phyloP scores from a whole-genome alignment of 495 filamentous ascomycete species.

The Penicillium manginii region DNA sequence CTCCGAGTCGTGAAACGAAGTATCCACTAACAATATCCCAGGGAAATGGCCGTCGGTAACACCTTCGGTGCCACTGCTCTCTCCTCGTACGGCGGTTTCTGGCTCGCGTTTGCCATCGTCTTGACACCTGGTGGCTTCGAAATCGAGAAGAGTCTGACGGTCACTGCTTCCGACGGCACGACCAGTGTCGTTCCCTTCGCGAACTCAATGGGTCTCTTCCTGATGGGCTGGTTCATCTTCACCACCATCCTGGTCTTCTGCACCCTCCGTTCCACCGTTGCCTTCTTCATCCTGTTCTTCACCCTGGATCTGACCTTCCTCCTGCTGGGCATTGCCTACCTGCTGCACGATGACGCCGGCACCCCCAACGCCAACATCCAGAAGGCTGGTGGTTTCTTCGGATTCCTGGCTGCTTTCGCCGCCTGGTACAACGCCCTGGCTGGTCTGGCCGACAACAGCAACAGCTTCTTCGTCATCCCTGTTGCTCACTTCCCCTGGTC shows the following conservation, averaged over 20 bases:
- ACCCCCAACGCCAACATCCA: conserved; percentile 55
- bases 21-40: conserved; percentile 32
- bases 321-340: conserved; percentile 77
- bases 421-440: conserved; percentile 98
- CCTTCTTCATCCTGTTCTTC: conserved; percentile 96
- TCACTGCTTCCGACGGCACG: too few relatives aligned
- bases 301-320: conserved; percentile 91
- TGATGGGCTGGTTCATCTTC: conserved; percentile 98
- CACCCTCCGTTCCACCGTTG: conserved; percentile 91
- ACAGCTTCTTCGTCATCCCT: conserved; percentile 95
- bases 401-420: conserved; percentile 83
- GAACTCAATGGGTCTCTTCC: conserved; percentile 81
- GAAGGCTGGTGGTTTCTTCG: conserved; percentile 87
- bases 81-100: conserved; percentile 97
- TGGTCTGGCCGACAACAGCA: conserved; percentile 84
- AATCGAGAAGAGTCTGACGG: conserved; percentile 40
- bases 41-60: conserved; percentile 98
- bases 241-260: conserved; percentile 84
- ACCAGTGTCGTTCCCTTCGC: conserved; percentile 44
- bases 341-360: conserved; percentile 49
- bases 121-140: conserved; percentile 78
- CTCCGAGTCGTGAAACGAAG: background rate
- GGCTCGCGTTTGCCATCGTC: conserved; percentile 88
- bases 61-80: conserved; percentile 97
- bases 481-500: conserved; percentile 98